These are phyloP conservation scores for Zygnema cylindricum DNA, from an alignment of 139 green algal species.

Conservation along the genomic window DNA sequence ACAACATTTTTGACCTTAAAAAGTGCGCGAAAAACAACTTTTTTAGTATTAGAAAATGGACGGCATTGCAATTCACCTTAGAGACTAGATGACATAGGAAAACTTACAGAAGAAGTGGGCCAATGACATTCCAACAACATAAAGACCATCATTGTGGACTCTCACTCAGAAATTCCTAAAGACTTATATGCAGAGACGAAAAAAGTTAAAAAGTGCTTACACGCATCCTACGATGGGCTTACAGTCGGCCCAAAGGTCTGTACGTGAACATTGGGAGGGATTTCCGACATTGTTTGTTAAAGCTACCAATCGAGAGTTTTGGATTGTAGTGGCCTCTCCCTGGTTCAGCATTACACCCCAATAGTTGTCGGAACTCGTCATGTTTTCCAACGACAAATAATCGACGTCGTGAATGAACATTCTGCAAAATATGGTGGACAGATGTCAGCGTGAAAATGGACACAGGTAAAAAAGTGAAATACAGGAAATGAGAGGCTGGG, in stretches of 20 bases:
- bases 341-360: slow-evolving; percentile 1
- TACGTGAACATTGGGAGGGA: neutral
- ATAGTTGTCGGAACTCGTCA: slow-evolving; percentile 23
- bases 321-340: neutral
- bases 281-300: slow-evolving; percentile 44
- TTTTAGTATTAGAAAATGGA: no score
- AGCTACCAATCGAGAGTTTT: slow-evolving; percentile 22
- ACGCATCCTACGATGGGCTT: slow-evolving; percentile 19
- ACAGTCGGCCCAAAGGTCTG: slow-evolving; percentile 5
- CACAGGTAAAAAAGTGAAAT: neutral
- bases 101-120: neutral
- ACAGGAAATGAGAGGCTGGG: neutral
- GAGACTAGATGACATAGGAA: neutral
- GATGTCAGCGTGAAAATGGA: no score
- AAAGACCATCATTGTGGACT: neutral
- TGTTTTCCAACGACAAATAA: neutral
- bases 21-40: no score
- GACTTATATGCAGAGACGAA: neutral
- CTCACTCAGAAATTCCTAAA: neutral
- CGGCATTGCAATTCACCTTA: neutral
- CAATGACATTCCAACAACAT: neutral
- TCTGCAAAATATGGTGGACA: no score
- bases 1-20: no score
- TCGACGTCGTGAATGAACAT: slow-evolving; percentile 46
- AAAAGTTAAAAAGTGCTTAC: slow-evolving; percentile 8